A percentile compares a stretch with the other conserved stretches of the same genome.
Conservation (phyloP, 306 rosid genomes). For the Cucurbita argyrosperma region DNA sequence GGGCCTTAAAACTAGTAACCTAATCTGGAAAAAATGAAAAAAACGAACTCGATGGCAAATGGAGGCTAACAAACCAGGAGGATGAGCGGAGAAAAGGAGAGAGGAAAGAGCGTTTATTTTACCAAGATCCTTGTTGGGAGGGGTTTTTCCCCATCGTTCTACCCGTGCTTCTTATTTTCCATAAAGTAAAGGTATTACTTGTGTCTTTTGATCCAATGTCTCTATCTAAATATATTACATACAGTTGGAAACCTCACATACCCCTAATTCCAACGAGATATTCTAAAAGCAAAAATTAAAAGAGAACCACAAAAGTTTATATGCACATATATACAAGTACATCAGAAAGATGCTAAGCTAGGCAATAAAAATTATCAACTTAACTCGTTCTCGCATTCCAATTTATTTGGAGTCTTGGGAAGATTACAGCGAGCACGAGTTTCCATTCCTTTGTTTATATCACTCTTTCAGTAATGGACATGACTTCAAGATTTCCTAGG, state of each 20-base stretch:
- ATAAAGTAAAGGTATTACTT: neutral
- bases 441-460: neutral
- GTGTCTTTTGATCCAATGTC: neutral
- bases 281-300: neutral
- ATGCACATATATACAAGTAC: neutral
- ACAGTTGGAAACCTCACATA: neutral
- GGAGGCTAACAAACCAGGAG: too few relatives aligned
- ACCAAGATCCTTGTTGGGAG: too few relatives aligned
- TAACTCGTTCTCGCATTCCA: neutral
- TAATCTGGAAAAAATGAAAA: too few relatives aligned
- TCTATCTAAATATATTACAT: neutral
- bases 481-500: neutral
- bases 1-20: too few relatives aligned
- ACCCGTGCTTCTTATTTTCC: neutral
- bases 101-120: too few relatives aligned
- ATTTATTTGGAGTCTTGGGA: neutral
- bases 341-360: neutral
- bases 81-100: too few relatives aligned
- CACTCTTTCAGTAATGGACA: neutral
- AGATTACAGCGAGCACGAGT: neutral
- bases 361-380: neutral
- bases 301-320: neutral
- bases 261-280: neutral
- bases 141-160: neutral
- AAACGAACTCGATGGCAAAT: too few relatives aligned